phyloP scores from a whole-genome alignment of 2,329 filamentous ascomycete genomes.

The Paecilomyces variotii region DNA sequence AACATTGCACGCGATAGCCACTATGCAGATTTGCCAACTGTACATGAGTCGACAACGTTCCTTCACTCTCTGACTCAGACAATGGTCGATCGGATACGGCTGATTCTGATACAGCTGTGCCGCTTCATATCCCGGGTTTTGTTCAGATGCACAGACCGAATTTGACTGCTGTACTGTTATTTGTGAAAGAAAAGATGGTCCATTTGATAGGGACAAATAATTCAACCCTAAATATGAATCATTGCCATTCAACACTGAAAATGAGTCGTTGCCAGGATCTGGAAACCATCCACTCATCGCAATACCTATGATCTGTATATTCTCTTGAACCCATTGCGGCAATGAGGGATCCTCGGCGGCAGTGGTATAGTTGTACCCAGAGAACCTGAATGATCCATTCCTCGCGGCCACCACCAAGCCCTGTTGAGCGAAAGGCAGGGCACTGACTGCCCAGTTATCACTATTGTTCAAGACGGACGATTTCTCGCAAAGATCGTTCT shows the following conservation, averaged over 20 bases:
- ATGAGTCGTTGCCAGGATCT: neutral
- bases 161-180: neutral
- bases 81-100: neutral
- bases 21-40: neutral
- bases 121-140: no score
- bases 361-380: neutral
- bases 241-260: neutral
- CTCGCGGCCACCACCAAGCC: neutral
- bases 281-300: neutral
- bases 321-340: neutral
- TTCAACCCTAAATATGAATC: neutral
- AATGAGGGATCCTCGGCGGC: neutral
- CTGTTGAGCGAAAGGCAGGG: neutral
- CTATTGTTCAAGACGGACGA: neutral
- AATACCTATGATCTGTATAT: neutral
- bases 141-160: neutral
- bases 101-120: no score
- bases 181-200: neutral
- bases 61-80: neutral
- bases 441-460: neutral
- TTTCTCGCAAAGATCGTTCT: neutral
- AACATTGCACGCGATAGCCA: neutral
- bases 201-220: neutral
- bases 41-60: neutral
- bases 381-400: neutral